phyloP scores from a whole-genome alignment of 2,329 filamentous ascomycete species.

The Colletotrichum endophyticum region DNA sequence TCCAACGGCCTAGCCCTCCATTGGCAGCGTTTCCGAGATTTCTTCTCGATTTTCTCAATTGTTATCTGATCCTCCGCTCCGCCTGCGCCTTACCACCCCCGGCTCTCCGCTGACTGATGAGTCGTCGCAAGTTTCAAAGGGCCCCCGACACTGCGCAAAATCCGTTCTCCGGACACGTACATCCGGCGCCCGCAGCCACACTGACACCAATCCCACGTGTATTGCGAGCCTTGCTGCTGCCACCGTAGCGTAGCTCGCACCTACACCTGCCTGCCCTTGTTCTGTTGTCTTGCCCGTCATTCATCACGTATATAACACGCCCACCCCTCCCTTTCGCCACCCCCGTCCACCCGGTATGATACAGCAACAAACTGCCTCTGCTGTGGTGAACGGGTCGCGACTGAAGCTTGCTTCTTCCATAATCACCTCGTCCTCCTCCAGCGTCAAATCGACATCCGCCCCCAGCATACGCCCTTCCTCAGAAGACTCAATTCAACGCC shows the following conservation, averaged over 20 bases:
- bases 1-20: background rate
- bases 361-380: slow-evolving; percentile 43
- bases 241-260: background rate
- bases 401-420: slow-evolving; percentile 34
- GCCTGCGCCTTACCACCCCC: background rate
- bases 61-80: background rate
- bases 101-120: slow-evolving; percentile 11
- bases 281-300: background rate
- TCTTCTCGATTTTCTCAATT: background rate
- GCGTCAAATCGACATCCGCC: background rate
- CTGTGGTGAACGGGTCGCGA: slow-evolving; percentile 46
- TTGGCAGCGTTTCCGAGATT: background rate
- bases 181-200: background rate
- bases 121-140: slow-evolving; percentile 17
- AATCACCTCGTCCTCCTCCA: slow-evolving; percentile 12
- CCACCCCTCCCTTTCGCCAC: slow-evolving; percentile 20
- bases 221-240: background rate
- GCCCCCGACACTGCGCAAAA: background rate
- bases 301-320: slow-evolving; percentile 21
- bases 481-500: slow-evolving; percentile 9
- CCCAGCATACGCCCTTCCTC: slow-evolving; percentile 3
- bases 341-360: slow-evolving; percentile 43
- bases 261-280: background rate
- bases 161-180: slow-evolving; percentile 5
- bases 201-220: background rate